A percentile compares a stretch with the other conserved stretches of the same genome.
Conservation (phyloP, 2,329 filamentous ascomycete genomes). For the Ophiocordyceps camponoti-saundersi region DNA sequence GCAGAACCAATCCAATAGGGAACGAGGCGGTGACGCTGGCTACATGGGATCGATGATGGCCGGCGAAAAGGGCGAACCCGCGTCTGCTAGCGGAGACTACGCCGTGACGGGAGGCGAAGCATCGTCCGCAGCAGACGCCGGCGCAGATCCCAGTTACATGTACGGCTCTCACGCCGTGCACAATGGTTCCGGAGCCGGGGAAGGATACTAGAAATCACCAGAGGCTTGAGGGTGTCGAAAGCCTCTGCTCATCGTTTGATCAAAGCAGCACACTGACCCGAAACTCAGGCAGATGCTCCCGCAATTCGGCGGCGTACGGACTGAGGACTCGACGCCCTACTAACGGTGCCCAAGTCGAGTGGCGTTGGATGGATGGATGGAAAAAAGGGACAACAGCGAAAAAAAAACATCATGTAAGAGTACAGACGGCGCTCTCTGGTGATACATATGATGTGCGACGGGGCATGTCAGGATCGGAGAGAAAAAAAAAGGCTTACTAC, state of each 20-base stretch:
- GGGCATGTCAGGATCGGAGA: background rate
- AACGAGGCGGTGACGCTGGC: constrained; percentile 18
- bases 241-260: background rate
- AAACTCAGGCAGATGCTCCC: background rate
- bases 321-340: background rate
- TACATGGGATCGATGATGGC: constrained; percentile 16
- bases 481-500: background rate
- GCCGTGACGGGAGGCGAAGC: constrained; percentile 22
- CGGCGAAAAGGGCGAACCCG: constrained; percentile 15
- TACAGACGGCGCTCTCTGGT: background rate
- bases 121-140: constrained; percentile 21
- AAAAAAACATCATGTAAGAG: background rate
- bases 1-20: constrained; percentile 24
- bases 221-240: no score
- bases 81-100: constrained; percentile 18
- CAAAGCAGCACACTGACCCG: background rate
- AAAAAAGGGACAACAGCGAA: background rate
- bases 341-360: background rate
- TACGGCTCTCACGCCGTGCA: constrained; percentile 37
- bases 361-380: background rate
- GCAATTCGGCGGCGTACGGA: background rate
- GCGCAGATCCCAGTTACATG: constrained; percentile 27
- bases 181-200: constrained; percentile 36
- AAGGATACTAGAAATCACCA: constrained; percentile 26
- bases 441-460: background rate